Base-by-base conservation (phyloP, 2,329 filamentous ascomycete species). In the Colletotrichum trifolii region DNA sequence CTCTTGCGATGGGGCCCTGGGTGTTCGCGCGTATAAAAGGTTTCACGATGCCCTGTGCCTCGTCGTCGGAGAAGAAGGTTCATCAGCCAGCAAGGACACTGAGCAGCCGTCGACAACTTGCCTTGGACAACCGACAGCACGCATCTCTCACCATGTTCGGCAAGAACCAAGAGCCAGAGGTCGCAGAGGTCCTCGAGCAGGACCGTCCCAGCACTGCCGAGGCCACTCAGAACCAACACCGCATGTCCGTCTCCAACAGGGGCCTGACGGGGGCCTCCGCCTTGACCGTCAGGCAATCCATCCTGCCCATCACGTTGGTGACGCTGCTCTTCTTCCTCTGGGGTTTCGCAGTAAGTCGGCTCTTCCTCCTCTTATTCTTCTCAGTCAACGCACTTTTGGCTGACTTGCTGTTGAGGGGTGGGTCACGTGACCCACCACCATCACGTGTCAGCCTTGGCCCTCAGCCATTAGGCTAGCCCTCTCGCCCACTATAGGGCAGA, bases 281-380 rank as follows among this genome's bases (percentile, higher is more conserved):
- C 64, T 79, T 93, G 67, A 91, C 89, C 0, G 74, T 92, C 35
- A 81, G 87, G 58, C 82, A 91, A 71, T 92, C 89, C 13, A 82
- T 93, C 60, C 84, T 86, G 69, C 91, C 90, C 5, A 82, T 92
- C 49, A 80, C 81, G 58, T 81, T 93, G 8, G 82, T 84, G 17
- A 84, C 82, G 0, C 76, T 81, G 33, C 72, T 84, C 12, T 84
- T 84, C 72, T 83, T 83, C 69, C 74, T 86, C 59, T 87, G 85
- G 85, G 83, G 78, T 0, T 82, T 82, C 59, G 78, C 79, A 12
- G 62, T 62, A 62, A 65, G 62, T 65, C 25, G 25, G 2, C 17
- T 12, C 11, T 8, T 34, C 12, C 11, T 10, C 8, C n/a, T 17
- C n/a, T 7, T 35, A 17, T 15, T 17, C 55, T 33, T n/a, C 39